A percentile compares a stretch with the other conserved stretches of the same genome.
Evolutionary conservation across 768 basidiomycete genomes (phyloP).

Genomic region (Cystobasidium tubakii): DNA sequence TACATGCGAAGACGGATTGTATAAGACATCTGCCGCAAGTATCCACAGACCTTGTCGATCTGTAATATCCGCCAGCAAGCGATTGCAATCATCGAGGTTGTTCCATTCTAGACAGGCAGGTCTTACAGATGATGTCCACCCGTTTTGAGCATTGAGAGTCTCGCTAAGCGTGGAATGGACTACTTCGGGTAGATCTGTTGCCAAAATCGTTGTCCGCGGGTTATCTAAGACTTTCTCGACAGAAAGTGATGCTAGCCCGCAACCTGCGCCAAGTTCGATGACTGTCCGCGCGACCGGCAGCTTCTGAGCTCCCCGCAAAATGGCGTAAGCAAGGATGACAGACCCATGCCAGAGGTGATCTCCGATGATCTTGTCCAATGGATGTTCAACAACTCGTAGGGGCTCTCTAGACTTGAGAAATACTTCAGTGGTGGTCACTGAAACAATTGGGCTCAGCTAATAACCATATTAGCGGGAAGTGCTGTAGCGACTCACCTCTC

Average conservation of each 20-base stretch:
- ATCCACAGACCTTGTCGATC: constrained; percentile 13
- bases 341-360: constrained; percentile 32
- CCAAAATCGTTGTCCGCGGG: constrained; percentile 14
- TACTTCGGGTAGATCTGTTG: constrained; percentile 41
- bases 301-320: background rate
- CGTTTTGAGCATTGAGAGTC: constrained; percentile 18
- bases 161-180: constrained; percentile 40
- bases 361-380: constrained; percentile 14
- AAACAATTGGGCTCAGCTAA: too few species aligned
- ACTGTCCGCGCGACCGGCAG: background rate
- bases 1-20: constrained; percentile 40
- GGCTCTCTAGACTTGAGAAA: background rate
- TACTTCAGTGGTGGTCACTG: constrained; percentile 20
- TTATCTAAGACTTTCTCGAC: background rate
- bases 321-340: constrained; percentile 10
- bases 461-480: too few species aligned
- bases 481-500: background rate
- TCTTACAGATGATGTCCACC: background rate
- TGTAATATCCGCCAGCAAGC: background rate
- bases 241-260: constrained; percentile 38
- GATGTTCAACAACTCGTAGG: constrained; percentile 16
- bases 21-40: constrained; percentile 43
- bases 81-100: background rate
- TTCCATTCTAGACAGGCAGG: constrained; percentile 36
- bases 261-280: constrained; percentile 45